phyloP scores from a whole-genome alignment of 306 rosid genomes.

The Casuarina cunninghamiana region DNA sequence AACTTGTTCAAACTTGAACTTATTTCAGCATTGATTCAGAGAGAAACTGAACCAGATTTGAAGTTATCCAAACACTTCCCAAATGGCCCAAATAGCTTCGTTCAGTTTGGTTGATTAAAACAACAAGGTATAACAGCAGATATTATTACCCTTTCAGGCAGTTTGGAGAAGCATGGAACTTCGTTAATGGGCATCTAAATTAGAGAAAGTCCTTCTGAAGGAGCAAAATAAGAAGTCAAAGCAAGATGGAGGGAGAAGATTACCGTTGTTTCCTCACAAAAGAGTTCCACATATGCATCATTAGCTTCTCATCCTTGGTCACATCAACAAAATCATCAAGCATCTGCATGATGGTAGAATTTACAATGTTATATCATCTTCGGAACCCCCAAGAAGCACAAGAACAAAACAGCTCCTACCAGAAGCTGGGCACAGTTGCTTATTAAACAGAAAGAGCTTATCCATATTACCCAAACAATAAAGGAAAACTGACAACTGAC shows the following conservation, averaged over 20 bases:
- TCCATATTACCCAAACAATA: neutral
- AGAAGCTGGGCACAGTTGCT: neutral
- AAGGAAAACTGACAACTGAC: conserved; percentile 5
- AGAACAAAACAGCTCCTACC: neutral
- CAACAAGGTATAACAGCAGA: neutral
- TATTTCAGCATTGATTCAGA: neutral
- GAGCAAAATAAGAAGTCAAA: neutral
- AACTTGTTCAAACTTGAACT: neutral
- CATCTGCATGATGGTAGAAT: conserved; percentile 54
- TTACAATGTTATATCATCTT: conserved; percentile 20
- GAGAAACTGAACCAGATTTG: neutral
- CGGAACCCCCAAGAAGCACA: neutral
- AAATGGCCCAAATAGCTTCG: neutral
- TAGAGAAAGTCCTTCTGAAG: neutral
- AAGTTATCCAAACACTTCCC: neutral
- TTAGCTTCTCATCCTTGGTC: conserved; percentile 55
- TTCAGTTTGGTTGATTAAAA: conserved; percentile 4
- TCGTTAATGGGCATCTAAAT: neutral
- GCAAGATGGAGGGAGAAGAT: conserved; percentile 17
- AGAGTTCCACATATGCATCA: conserved; percentile 78
- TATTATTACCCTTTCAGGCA: neutral
- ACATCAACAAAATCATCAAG: conserved; percentile 63
- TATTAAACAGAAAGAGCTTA: neutral
- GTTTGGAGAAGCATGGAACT: neutral
- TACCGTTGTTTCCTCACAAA: conserved; percentile 77